Percentiles rank a stretch among this genome's conserved stretches.
Conservation (phyloP, 2,329 filamentous ascomycete species). For the Ascochyta clinopodiicola region DNA sequence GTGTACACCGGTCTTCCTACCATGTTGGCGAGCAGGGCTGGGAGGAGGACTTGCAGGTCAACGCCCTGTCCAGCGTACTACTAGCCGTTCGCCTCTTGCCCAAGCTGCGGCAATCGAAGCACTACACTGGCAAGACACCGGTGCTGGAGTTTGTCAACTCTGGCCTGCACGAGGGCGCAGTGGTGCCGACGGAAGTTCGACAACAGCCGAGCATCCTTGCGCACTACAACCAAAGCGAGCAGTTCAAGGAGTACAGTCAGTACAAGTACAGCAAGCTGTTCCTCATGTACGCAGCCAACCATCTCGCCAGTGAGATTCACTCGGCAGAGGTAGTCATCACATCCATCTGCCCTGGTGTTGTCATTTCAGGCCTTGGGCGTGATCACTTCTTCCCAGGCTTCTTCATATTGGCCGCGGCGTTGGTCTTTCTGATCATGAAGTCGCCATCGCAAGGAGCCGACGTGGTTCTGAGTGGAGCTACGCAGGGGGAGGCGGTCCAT, state of each 20-base stretch:
- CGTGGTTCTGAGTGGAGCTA: constrained; percentile 42
- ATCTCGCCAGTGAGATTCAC: constrained; percentile 35
- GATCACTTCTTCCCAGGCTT: constrained; percentile 40
- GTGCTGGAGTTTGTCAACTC: constrained; percentile 45
- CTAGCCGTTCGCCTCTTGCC: constrained; percentile 60
- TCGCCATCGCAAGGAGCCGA: constrained; percentile 40
- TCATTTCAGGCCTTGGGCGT: constrained; percentile 39
- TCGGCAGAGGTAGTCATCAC: constrained; percentile 44
- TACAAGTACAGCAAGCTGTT: constrained; percentile 46
- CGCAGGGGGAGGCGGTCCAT: constrained; percentile 42
- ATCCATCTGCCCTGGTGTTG: constrained; percentile 45
- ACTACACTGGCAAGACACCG: constrained; percentile 28
- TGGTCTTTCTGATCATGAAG: constrained; percentile 33
- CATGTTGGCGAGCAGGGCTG: constrained; percentile 41
- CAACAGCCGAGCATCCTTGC: constrained; percentile 34
- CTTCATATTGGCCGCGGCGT: constrained; percentile 28
- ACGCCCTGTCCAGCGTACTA: constrained; percentile 63
- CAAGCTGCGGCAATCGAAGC: constrained; percentile 40
- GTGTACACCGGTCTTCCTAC: constrained; percentile 34
- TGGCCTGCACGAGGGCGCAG: constrained; percentile 36
- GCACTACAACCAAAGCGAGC: constrained; percentile 38
- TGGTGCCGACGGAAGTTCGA: constrained; percentile 30
- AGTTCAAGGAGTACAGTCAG: constrained; percentile 33
- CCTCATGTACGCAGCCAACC: constrained; percentile 42
- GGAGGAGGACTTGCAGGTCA: constrained; percentile 62